Conservation (phyloP, 495 filamentous ascomycete genomes). For the Aspergillus ellipticus region DNA sequence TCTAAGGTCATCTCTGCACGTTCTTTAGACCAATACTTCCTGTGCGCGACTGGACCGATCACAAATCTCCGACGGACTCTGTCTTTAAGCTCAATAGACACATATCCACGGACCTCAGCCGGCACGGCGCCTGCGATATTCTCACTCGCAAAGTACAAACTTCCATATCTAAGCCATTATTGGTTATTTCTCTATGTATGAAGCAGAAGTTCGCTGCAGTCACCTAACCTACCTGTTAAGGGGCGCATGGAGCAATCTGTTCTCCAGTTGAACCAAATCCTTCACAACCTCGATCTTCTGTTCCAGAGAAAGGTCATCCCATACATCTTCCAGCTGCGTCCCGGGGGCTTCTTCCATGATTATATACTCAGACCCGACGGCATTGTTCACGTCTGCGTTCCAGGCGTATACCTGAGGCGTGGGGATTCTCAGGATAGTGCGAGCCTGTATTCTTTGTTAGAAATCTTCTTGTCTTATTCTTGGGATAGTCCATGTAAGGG, state of each 20-base stretch:
- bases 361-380: conserved; percentile 38
- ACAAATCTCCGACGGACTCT: conserved; percentile 19
- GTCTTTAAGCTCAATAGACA: conserved; percentile 13
- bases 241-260: conserved; percentile 22
- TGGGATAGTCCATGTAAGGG: too few species aligned
- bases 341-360: conserved; percentile 37
- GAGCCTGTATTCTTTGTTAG: conserved; percentile 10
- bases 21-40: conserved; percentile 27
- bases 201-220: background rate
- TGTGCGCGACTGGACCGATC: conserved; percentile 29
- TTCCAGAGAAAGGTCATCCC: conserved; percentile 22
- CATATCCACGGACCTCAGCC: conserved; percentile 7
- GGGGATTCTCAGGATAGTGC: conserved; percentile 23
- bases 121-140: background rate
- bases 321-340: conserved; percentile 19
- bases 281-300: conserved; percentile 26
- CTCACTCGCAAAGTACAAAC: conserved; percentile 22
- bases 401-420: conserved; percentile 36
- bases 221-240: conserved; percentile 22
- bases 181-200: too few species aligned
- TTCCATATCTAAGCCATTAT: conserved; percentile 21
- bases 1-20: conserved; percentile 19
- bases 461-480: conserved; percentile 7
- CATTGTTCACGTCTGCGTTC: conserved; percentile 25
- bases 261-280: conserved; percentile 23